Base-by-base conservation (phyloP, 768 basidiomycete genomes). In the Fistulinella prunicolor region DNA sequence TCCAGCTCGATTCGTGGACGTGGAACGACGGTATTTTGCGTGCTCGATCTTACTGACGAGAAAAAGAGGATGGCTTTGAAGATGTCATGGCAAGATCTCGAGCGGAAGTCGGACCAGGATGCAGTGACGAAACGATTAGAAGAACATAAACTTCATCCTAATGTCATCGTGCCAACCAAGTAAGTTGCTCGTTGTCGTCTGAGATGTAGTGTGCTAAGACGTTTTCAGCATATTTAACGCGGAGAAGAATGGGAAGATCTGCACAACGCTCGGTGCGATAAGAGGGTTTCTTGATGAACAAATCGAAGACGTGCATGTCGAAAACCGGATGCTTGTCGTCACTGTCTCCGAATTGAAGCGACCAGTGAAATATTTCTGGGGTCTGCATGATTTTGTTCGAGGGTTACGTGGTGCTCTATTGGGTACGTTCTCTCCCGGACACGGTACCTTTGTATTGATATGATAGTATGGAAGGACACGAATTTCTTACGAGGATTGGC, bases 371-470 rank as follows among this genome's bases (percentile, higher is more conserved):
- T 58, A 46, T 16, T 58, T 59, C 19, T 55, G 56, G 53, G 44
- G 53, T 0, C 24, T 58, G 6, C 51, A 59, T 20, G 58, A 55
- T 16, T 60, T 60, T 35, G 51, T 58, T 4, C 57, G 46, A 26
- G 56, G 51, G n/a, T n/a, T n/a, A n/a, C 37, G 50, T 4, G 59
- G 59, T 4, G 47, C 54, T 0, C 17, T 60, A 1, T 21, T 50
- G 12, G 57, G 59, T 59, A 22, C 14, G 43, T 30, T 36, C 21
- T 6, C 32, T 12, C 28, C 7, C 32, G 9, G 32, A 13, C 32
- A n/a, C 14, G 32, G 4, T 28, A 34, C 13, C 32, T 4, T 34
- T 12, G 32, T 16, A 1, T 13, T 45, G 39, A 50, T 29, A 0
- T 1, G 17, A 45, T 17, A 9, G 12, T 8, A 29, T 26, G 0